These are phyloP conservation scores for Ceratobasidium sp. DNA, from an alignment of 1,284 basidiomycete genomes.

Conservation along the genomic window DNA sequence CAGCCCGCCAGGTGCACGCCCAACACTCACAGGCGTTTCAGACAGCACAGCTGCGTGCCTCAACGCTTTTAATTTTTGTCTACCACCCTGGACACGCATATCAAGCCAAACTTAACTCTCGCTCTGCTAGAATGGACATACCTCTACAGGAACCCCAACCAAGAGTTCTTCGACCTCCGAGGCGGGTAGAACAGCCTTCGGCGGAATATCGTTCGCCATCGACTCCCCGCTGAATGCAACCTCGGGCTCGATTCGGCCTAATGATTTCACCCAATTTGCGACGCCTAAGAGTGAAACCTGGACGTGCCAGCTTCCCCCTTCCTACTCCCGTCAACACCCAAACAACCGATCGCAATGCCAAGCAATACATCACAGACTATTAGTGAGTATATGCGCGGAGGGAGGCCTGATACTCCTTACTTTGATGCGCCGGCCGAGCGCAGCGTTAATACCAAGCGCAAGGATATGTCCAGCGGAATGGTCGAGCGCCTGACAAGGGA, in stretches of 20 bases:
- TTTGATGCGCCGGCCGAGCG: conserved; percentile 67
- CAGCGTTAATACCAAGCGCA: conserved; percentile 70
- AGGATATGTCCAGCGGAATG: conserved; percentile 73
- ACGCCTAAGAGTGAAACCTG: conserved; percentile 70
- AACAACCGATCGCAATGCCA: too few species aligned
- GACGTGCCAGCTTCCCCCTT: conserved; percentile 74
- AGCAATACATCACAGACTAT: too few species aligned
- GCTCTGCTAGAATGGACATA: not conserved
- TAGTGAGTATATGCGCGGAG: not conserved
- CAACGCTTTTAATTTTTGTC: conserved; percentile 59
- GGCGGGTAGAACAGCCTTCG: not conserved
- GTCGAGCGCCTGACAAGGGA: conserved; percentile 75
- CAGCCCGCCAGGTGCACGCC: conserved; percentile 58
- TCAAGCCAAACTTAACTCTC: not conserved
- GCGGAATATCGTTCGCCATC: not conserved
- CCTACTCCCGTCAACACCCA: conserved; percentile 58
- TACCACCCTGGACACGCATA: not conserved
- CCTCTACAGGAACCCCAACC: conserved; percentile 10
- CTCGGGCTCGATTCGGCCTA: conserved; percentile 64
- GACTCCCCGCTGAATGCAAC: conserved; percentile 13
- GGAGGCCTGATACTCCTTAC: conserved; percentile 56
- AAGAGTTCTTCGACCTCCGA: conserved; percentile 5
- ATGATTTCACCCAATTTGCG: conserved; percentile 69
- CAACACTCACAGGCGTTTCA: conserved; percentile 62
- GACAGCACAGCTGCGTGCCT: conserved; percentile 65